Percentiles rank a stretch among this genome's conserved stretches.
Evolutionary conservation across 2,329 filamentous ascomycete species (phyloP).

Genomic region (Coniella vitis): DNA sequence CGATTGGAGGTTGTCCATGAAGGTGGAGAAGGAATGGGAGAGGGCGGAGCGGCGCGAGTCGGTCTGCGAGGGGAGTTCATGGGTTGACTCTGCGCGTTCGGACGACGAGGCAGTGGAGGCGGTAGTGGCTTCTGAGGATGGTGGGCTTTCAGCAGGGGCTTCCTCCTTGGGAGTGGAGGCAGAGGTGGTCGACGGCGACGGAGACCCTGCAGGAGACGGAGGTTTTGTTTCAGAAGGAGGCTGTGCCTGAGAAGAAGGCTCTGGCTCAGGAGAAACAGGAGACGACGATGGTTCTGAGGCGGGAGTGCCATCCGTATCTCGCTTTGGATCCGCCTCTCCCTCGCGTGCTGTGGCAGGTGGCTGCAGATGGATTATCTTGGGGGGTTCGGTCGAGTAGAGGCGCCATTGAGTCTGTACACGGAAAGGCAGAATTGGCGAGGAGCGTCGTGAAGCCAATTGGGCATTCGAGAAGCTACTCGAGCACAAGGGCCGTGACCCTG

Average conservation of each 20-base stretch:
- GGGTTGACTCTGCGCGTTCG: constrained; percentile 5
- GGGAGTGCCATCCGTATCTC: neutral
- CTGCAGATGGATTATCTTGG: constrained; percentile 12
- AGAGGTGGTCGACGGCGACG: too few species aligned
- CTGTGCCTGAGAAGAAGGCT: neutral
- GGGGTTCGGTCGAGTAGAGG: constrained; percentile 25
- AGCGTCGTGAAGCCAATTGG: neutral
- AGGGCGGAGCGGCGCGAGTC: constrained; percentile 37
- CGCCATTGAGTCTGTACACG: constrained; percentile 19
- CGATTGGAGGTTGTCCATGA: constrained; percentile 86
- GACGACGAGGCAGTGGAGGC: constrained; percentile 7
- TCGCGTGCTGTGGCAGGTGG: neutral
- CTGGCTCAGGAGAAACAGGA: neutral
- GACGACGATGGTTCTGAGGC: neutral
- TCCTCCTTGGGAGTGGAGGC: too few species aligned
- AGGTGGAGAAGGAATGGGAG: constrained; percentile 48
- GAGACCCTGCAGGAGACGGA: neutral
- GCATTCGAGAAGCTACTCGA: constrained; percentile 5
- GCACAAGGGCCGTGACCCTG: constrained; percentile 1
- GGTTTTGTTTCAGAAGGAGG: neutral
- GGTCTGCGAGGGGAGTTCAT: constrained; percentile 38
- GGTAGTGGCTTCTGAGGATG: neutral
- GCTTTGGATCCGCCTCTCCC: too few species aligned
- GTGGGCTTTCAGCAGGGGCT: neutral
- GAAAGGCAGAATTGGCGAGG: constrained; percentile 25